These are phyloP conservation scores for Didymella exigua DNA, from an alignment of 2,329 filamentous ascomycete species.

Conservation along the genomic window DNA sequence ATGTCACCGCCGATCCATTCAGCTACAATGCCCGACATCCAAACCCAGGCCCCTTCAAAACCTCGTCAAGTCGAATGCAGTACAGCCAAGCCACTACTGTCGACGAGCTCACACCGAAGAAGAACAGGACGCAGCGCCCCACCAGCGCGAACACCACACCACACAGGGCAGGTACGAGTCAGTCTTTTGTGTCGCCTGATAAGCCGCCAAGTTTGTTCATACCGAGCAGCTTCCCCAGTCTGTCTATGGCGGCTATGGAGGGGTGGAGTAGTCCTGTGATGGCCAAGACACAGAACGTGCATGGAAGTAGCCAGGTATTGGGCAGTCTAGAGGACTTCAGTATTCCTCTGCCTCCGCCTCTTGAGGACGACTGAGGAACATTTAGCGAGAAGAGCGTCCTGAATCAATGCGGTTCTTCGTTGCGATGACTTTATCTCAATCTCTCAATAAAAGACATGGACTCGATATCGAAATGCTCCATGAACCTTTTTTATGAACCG, in stretches of 20 bases:
- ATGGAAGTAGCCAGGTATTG: constrained; percentile 22
- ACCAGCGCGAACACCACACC: constrained; percentile 33
- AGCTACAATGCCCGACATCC: constrained; percentile 30
- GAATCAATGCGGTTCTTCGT: no score
- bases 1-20: constrained; percentile 30
- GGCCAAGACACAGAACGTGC: constrained; percentile 17
- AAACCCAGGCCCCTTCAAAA: background rate
- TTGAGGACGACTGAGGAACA: constrained; percentile 12
- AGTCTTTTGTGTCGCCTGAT: constrained; percentile 27
- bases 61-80: background rate
- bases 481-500: background rate
- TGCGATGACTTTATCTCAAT: background rate
- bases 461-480: background rate
- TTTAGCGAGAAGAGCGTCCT: background rate
- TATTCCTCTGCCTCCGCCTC: constrained; percentile 39
- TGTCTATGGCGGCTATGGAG: constrained; percentile 23
- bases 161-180: constrained; percentile 26
- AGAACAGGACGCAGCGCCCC: constrained; percentile 17
- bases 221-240: constrained; percentile 44
- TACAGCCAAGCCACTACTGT: constrained; percentile 45
- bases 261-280: constrained; percentile 36
- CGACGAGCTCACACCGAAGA: constrained; percentile 33
- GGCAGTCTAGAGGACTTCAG: constrained; percentile 41
- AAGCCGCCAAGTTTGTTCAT: constrained; percentile 41
- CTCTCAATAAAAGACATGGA: background rate